phyloP scores from a whole-genome alignment of 495 filamentous ascomycete species.

The Xylaria acuta region DNA sequence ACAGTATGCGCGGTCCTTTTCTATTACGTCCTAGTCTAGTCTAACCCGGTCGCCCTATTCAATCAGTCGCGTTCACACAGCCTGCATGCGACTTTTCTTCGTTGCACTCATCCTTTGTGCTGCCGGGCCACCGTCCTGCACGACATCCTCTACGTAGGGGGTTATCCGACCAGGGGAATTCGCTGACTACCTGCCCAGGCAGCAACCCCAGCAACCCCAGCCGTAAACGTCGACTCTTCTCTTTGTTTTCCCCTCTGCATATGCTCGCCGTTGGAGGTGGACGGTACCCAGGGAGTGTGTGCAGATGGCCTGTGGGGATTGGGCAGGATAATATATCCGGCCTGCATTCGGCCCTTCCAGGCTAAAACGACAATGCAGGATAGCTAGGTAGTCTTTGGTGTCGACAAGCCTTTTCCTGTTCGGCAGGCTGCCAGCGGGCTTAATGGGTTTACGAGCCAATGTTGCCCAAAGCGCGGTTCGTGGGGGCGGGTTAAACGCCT shows the following conservation, averaged over 20 bases:
- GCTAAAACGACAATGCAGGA: slow-evolving; percentile 42
- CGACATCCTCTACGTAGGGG: slow-evolving; percentile 26
- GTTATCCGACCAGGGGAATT: slow-evolving; percentile 15
- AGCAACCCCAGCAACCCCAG: slow-evolving; percentile 3
- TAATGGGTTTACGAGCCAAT: slow-evolving; percentile 8
- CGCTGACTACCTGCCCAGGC: slow-evolving; percentile 24
- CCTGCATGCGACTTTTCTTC: slow-evolving; percentile 20
- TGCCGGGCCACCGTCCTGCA: slow-evolving; percentile 29
- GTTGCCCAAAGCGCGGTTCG: slow-evolving; percentile 21
- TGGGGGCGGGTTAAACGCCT: slow-evolving; percentile 26
- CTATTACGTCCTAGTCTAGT: slow-evolving; percentile 20
- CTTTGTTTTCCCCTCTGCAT: slow-evolving; percentile 9
- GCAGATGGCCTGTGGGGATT: slow-evolving; percentile 33
- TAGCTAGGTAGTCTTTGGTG: slow-evolving; percentile 13
- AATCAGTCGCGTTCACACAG: slow-evolving; percentile 1
- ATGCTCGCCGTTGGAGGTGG: slow-evolving; percentile 21
- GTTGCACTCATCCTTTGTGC: slow-evolving; percentile 7
- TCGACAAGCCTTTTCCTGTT: slow-evolving; percentile 21
- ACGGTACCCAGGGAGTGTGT: slow-evolving; percentile 18
- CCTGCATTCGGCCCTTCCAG: slow-evolving; percentile 36
- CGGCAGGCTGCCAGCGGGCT: slow-evolving; percentile 15
- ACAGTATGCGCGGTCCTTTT: slow-evolving; percentile 28
- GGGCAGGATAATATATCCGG: slow-evolving; percentile 41
- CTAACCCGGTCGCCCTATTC: background rate
- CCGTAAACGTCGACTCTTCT: background rate